Conservation (phyloP, 768 basidiomycete species). For the Tulasnella sp. region DNA sequence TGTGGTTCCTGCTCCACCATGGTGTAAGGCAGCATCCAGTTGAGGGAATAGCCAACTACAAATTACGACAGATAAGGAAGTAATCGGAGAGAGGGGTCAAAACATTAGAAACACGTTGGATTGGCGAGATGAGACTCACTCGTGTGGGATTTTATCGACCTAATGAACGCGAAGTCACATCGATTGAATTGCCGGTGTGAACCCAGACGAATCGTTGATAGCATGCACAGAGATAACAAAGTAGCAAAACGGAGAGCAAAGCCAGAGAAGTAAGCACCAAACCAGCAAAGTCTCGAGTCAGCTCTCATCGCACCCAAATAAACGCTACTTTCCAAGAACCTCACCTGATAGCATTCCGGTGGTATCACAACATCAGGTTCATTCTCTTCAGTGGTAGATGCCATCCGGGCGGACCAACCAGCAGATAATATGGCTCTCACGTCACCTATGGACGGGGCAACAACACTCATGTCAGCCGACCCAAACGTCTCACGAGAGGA, state of each 20-base stretch:
- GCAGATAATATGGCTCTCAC: slow-evolving; percentile 56
- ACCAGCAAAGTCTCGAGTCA: neutral
- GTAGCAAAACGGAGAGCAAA: neutral
- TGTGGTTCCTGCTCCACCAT: slow-evolving; percentile 61
- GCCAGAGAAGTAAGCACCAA: neutral
- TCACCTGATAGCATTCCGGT: slow-evolving; percentile 36
- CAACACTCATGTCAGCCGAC: neutral
- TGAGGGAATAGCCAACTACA: slow-evolving; percentile 42
- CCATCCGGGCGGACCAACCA: slow-evolving; percentile 52
- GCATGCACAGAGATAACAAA: neutral
- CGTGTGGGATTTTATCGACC: slow-evolving; percentile 56
- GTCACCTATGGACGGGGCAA: no score
- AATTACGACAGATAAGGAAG: neutral
- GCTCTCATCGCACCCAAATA: neutral
- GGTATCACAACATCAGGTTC: slow-evolving; percentile 37
- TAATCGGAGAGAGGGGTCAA: slow-evolving; percentile 17
- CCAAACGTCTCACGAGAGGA: neutral
- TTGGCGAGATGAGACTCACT: slow-evolving; percentile 24
- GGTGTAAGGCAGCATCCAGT: slow-evolving; percentile 50
- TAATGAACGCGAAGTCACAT: slow-evolving; percentile 21
- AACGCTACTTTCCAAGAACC: slow-evolving; percentile 13
- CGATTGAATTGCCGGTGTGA: slow-evolving; percentile 19
- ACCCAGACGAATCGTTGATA: neutral
- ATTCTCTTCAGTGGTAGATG: slow-evolving; percentile 27
- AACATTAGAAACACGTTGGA: neutral